Evolutionary conservation across 345 rosid species (phyloP), one percentile per base, ranked within the genome.

Genomic region (Bretschneidera sinensis): DNA sequence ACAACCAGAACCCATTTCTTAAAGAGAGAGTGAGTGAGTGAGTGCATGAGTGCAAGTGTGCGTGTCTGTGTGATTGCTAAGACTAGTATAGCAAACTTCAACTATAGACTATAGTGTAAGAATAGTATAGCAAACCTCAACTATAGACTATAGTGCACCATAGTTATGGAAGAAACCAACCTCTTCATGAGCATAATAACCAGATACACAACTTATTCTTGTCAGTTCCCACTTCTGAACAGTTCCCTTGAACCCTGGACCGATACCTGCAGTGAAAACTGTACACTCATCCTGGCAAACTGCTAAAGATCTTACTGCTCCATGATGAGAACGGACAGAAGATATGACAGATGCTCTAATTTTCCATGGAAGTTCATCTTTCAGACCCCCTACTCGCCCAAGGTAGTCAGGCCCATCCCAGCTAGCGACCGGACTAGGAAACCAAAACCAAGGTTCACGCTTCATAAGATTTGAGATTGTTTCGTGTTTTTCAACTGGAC

Each of bases 141-240:
- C 35, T 31, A n/a, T n/a, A n/a, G n/a, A n/a, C n/a, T 31, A 31
- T 31, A 7, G 1, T 39, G n/a, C 45, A 39, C 4, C 48, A 57
- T 39, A 55, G 48, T 51, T 62, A 59, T 49, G 54, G 25, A 60
- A 74, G 70, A 61, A 73, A 64, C 89, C 28, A 69, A 91, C 98
- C 98, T 91, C 98, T 69, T 91, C 98, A 71, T 91, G 98, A 59
- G 88, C 98, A 83, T 86, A 74, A 81, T 91, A 91, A 55, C 95
- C 86, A 43, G 84, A 88, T 48, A 83, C 68, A 61, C 92, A 81
- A 73, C 77, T 86, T 68, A 88, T 74, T 83, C 86, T 85, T 39
- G 87, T 71, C 60, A 91, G 84, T 60, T 91, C 98, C 96, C 98
- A 91, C 78, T 83, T 91, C 71, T 83, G 95, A 52, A 91, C 87